Base-by-base conservation (phyloP, 2,329 filamentous ascomycete species). In the Stachybotrys elegans region DNA sequence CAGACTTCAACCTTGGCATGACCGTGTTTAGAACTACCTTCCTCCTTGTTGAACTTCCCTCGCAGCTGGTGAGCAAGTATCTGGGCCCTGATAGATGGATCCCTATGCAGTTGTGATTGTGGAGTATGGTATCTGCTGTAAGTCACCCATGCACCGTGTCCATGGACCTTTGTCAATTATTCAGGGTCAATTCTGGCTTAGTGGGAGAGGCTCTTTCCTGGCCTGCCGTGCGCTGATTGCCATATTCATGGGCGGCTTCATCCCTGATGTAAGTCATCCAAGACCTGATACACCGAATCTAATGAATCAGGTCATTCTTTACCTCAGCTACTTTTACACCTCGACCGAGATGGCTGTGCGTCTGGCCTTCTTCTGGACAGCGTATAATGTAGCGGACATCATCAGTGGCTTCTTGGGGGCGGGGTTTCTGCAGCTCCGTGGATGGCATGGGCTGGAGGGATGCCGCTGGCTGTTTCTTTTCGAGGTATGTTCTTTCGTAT, bases 171-270 rank as follows among this genome's bases (percentile, higher is more conserved):
- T n/a, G n/a, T n/a, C n/a, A n/a, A n/a, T n/a, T n/a, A n/a, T n/a
- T n/a, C n/a, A n/a, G n/a, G n/a, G n/a, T n/a, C n/a, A n/a, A n/a
- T n/a, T n/a, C n/a, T n/a, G n/a, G n/a, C n/a, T n/a, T n/a, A n/a
- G n/a, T n/a, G n/a, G n/a, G n/a, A n/a, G n/a, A n/a, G n/a, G n/a
- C n/a, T n/a, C n/a, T n/a, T n/a, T n/a, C n/a, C n/a, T n/a, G n/a
- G 54, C 56, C 2, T 62, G 59, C 3, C 58, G 59, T 3, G 55
- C 55, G 1, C 50, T 66, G 1, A 58, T 79, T 1, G 75, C 72
- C 5, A 58, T 79, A 3, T 64, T 78, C 42, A 70, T 77, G 58
- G 78, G 78, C 19, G 79, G 78, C 1, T 84, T 84, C 49, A 83
- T 84, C 40, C 78, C 79, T 13, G 59, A 62, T 42, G 52, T 59